Evolutionary conservation across 2,329 filamentous ascomycete genomes (phyloP).

Genomic region (Neoarthrinium moseri): DNA sequence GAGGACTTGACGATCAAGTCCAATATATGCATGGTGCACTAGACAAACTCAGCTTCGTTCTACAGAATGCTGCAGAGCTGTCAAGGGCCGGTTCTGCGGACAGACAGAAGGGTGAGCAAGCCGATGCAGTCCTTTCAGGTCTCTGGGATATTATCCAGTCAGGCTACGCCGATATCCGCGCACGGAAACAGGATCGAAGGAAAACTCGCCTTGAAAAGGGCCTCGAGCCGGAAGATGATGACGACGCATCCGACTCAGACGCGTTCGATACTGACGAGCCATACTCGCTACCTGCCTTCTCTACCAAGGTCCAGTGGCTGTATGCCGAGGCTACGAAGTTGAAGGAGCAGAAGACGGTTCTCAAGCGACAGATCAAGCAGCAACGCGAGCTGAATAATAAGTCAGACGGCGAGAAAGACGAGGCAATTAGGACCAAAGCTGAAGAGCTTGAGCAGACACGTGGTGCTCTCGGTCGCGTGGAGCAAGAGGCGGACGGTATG

Average conservation of each 20-base stretch:
- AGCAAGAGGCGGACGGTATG: conserved; percentile 33
- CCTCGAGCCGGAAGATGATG: conserved; percentile 56
- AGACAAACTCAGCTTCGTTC: conserved; percentile 43
- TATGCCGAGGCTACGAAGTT: conserved; percentile 74
- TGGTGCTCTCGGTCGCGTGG: conserved; percentile 22
- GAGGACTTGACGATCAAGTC: conserved; percentile 65
- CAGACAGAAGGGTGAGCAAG: conserved; percentile 49
- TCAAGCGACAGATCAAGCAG: conserved; percentile 91
- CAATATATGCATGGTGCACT: conserved; percentile 65
- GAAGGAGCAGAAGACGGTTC: conserved; percentile 83
- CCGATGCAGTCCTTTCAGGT: conserved; percentile 51
- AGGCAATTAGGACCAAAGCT: conserved; percentile 58
- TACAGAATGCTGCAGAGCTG: conserved; percentile 34
- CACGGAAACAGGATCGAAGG: conserved; percentile 52
- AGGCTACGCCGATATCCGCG: conserved; percentile 55
- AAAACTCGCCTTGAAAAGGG: conserved; percentile 56
- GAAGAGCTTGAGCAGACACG: conserved; percentile 52
- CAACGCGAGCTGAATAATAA: conserved; percentile 90
- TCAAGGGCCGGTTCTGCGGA: conserved; percentile 27
- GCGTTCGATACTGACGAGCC: conserved; percentile 54
- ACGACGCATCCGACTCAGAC: conserved; percentile 63
- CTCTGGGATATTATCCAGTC: conserved; percentile 58
- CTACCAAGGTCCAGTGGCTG: conserved; percentile 74
- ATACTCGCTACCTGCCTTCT: conserved; percentile 76
- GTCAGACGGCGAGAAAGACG: conserved; percentile 71